Evolutionary conservation across 2,329 filamentous ascomycete genomes (phyloP), one percentile per base, ranked within the genome.

Genomic region (Ophiostoma fasciatum): DNA sequence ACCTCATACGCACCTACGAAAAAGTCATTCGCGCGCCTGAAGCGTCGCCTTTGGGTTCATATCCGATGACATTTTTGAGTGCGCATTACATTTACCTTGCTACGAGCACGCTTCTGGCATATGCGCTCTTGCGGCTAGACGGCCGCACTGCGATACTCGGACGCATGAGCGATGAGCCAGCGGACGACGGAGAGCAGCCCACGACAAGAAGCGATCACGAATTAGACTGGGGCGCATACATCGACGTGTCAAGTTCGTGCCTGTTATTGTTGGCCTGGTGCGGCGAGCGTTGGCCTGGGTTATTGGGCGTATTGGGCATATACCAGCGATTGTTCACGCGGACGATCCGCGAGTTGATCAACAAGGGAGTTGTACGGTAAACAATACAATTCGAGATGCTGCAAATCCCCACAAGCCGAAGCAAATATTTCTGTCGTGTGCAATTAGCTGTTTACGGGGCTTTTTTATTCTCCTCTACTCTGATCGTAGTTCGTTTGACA

Each of bases 31-130:
- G 46, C 15, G 49, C 50, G 11, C 48, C 49, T n/a, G 46, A 52
- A 31, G 41, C 43, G 18, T 51, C 49, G 4, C 36, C 41, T 10
- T 44, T 44, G 13, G 49, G 50, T 7, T 43, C 48, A 26, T 54
- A 53, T 36, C 51, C 51, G 1, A 48, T 54, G 39, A 51, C 49
- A 7, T 48, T 53, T 31, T 39, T 52, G 38, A 49, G 47, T 8
- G 49, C 50, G 2, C 52, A 52, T 38, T 53, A 53, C 39, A 51
- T 54, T 18, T 49, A 49, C 20, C 47, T 52, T 35, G 51, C 51
- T 3, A 46, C 49, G 2, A 47, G 52, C 26, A 53, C 48, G 15
- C 45, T 53, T 14, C 45, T 54, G 31, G 49, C 50, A 4, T 45
- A 53, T 32, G 49, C 48, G 13, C 38, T 53, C 32, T 38, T 54